Percentiles rank a stretch among this genome's conserved stretches.
Conservation (phyloP, 2,329 filamentous ascomycete genomes). For the Boeremia lycopersici region DNA sequence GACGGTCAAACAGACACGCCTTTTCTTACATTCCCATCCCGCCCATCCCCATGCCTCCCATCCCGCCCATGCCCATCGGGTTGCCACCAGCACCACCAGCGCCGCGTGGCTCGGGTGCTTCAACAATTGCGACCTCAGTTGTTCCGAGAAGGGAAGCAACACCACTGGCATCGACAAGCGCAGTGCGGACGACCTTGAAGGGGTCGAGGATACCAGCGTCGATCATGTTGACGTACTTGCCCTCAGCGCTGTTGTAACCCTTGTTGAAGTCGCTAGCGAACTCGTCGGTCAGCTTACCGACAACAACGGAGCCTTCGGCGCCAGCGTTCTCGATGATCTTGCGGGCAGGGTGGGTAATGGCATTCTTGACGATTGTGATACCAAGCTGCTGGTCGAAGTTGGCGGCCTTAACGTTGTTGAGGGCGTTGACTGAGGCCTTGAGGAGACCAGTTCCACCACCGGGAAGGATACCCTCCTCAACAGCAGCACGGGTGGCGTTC, state of each 20-base stretch:
- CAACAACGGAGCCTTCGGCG: slow-evolving; percentile 91
- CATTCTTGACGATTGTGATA: slow-evolving; percentile 96
- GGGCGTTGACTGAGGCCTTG: slow-evolving; percentile 91
- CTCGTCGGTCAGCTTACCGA: slow-evolving; percentile 98
- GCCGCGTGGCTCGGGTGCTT: slow-evolving; percentile 78
- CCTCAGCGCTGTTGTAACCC: slow-evolving; percentile 94
- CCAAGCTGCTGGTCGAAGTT: slow-evolving; percentile 99
- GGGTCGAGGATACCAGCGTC: slow-evolving; percentile 94
- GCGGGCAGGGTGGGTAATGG: slow-evolving; percentile 92
- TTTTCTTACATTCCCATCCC: slow-evolving; percentile 63
- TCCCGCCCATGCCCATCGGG: slow-evolving; percentile 52
- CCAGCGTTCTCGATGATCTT: slow-evolving; percentile 98
- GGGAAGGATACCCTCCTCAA: slow-evolving; percentile 98
- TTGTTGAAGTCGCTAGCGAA: slow-evolving; percentile 93
- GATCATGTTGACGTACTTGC: slow-evolving; percentile 99
- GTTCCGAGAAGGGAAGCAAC: slow-evolving; percentile 97
- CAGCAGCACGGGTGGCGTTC: slow-evolving; percentile 96
- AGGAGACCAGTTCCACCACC: slow-evolving; percentile 97
- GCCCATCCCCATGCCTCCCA: slow-evolving; percentile 63
- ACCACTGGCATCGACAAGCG: slow-evolving; percentile 90
- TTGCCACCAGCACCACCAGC: slow-evolving; percentile 23
- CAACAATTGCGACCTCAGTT: slow-evolving; percentile 96
- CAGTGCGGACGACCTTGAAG: slow-evolving; percentile 98
- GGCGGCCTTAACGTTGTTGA: slow-evolving; percentile 78
- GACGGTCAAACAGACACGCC: neutral